Evolutionary conservation across 2,329 filamentous ascomycete genomes (phyloP).

Genomic region (Penicillium sp.): DNA sequence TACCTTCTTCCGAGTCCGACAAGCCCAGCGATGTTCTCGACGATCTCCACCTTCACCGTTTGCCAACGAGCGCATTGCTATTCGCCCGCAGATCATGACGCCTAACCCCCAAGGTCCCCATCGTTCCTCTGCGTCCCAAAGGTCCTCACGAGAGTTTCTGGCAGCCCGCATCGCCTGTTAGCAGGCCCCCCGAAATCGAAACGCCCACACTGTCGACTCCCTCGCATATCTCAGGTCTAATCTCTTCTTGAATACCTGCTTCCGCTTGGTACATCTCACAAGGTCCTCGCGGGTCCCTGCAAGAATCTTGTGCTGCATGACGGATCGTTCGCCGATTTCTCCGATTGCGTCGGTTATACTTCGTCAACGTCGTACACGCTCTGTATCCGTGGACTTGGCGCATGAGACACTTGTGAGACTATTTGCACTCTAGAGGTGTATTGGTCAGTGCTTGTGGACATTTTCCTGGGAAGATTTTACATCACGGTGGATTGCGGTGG

Average conservation of each 20-base stretch:
- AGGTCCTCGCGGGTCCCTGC: conserved; percentile 16
- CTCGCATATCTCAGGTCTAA: neutral
- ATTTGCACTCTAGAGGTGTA: conserved; percentile 3
- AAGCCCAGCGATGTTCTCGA: conserved; percentile 8
- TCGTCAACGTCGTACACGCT: conserved; percentile 4
- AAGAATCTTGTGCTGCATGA: conserved; percentile 16
- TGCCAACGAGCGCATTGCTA: conserved; percentile 12
- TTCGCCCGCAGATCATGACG: conserved; percentile 24
- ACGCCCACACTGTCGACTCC: neutral
- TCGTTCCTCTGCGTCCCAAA: conserved; percentile 12
- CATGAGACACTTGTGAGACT: conserved; percentile 19
- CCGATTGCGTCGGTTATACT: conserved; percentile 20
- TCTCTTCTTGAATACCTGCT: neutral
- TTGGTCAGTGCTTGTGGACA: neutral
- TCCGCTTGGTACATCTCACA: conserved; percentile 7
- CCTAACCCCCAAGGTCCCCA: conserved; percentile 38
- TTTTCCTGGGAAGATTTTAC: neutral
- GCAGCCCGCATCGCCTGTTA: conserved; percentile 2
- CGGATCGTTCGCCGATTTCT: conserved; percentile 20
- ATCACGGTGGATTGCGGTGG: conserved; percentile 1
- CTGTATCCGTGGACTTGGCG: conserved; percentile 3
- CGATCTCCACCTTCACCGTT: conserved; percentile 10
- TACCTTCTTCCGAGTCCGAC: neutral
- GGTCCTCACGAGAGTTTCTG: conserved; percentile 16
- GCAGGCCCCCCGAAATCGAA: neutral